Evolutionary conservation across 306 rosid genomes (phyloP), one percentile per base, ranked within the genome.

Genomic region (Gynostemma pentaphyllum): DNA sequence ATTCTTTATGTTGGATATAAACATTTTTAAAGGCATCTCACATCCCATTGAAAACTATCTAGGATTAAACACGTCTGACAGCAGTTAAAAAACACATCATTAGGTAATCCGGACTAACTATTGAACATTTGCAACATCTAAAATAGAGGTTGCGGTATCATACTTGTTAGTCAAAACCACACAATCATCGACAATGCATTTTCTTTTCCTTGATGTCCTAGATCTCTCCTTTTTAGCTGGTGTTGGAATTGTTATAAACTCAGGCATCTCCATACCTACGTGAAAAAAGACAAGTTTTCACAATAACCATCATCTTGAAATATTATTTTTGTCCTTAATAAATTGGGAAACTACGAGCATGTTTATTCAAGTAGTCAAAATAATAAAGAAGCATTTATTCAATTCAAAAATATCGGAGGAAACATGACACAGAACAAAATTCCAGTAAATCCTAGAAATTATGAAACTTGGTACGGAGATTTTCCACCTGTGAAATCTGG

Each of bases 161-260:
- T 88, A 88, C 95, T 76, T 63, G 45, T 68, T 76, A 49, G 90
- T 69, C 72, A 88, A 73, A 62, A 88, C 67, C 19, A 34, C 23
- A 49, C 36, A 26, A 64, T 72, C 68, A 71, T 92, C 96, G 64
- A 83, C 5, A 62, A 68, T 39, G 51, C 61, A 41, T 79, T 81
- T 88, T 74, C 96, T 84, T 81, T 86, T 86, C 74, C 70, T 82
- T 34, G 83, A 74, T 67, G 64, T 50, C 53, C 32, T 55, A 29
- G 78, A 69, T 39, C 28, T 60, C 64, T 81, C 87, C 60, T 61
- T 82, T 14, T 46, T 56, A 62, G 80, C 72, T 53, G 95, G 97
- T 69, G 95, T 85, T 10, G 65, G 62, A 75, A 85, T 54, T 70
- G 26, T 75, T 73, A 65, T 56, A 26, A 66, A 72, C 36, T 75